Base-by-base conservation (phyloP, 768 basidiomycete species). In the Fomitopsis serialis region DNA sequence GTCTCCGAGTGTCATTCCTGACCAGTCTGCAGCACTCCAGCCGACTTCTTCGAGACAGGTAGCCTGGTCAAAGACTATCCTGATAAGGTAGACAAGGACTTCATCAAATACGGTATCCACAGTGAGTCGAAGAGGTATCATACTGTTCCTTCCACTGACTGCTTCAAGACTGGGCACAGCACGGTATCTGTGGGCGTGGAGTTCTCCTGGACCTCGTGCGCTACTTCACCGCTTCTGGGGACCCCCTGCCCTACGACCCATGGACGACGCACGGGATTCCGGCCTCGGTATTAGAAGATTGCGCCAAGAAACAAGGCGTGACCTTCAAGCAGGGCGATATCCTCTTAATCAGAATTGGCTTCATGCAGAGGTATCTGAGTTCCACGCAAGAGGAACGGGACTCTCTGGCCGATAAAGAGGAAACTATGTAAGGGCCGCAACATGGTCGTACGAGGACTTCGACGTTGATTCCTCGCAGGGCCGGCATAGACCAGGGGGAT, bases 131-230 rank as follows among this genome's bases (percentile, higher is more conserved):
- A 11, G 36, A 7, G 4, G 8, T 42, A 10, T 17, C 25, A n/a
- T 12, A 8, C 10, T 8, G 2, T 12, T 51, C 46, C 19, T 32
- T 24, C 9, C 19, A 35, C 42, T 47, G 13, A 9, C 32, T 12
- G 21, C 48, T 17, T 34, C 17, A 43, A 86, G 85, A 86, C 61
- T 87, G 83, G 85, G 81, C 85, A 1, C 75, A 74, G 19, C 85
- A 85, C 60, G 84, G 85, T 0, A 85, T 86, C 42, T 82, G 81
- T 49, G 84, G 85, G 1, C 78, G 85, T 2, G 85, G 84, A 19
- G 81, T 87, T 45, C 67, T 87, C 21, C 74, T 87, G 32, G 85
- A 88, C 67, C 66, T 85, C 32, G 81, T 86, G 50, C 65, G 72
- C 11, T 78, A 77, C 65, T 76, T 78, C 53, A 78, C 75, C 1